A percentile compares a stretch with the other conserved stretches of the same genome.
Conservation (phyloP, 768 basidiomycete genomes). For the Tylopilus plumbeoviolaceoides region DNA sequence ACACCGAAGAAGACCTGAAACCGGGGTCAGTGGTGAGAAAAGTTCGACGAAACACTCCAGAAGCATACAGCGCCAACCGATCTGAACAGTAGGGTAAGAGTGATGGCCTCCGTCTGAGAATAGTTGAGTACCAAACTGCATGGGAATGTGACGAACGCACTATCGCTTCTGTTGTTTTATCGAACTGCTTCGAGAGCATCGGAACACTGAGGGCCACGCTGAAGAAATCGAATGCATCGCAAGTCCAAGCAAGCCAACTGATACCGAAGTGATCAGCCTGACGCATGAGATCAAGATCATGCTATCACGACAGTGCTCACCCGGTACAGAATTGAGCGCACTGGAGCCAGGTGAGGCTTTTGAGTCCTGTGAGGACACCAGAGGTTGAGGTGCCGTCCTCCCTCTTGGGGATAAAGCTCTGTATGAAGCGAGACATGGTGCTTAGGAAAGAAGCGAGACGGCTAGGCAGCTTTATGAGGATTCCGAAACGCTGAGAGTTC, state of each 20-base stretch:
- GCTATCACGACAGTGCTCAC: constrained; percentile 25
- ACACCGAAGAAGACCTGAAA: constrained; percentile 69
- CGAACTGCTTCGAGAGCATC: constrained; percentile 47
- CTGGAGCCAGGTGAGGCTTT: constrained; percentile 48
- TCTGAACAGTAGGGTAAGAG: constrained; percentile 86
- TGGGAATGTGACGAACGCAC: constrained; percentile 27
- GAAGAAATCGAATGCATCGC: constrained; percentile 87
- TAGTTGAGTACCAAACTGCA: neutral
- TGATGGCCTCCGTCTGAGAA: constrained; percentile 71
- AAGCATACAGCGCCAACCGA: constrained; percentile 61
- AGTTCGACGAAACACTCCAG: neutral
- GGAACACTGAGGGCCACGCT: constrained; percentile 60
- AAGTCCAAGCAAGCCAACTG: constrained; percentile 86
- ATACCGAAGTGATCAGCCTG: neutral
- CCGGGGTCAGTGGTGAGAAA: neutral
- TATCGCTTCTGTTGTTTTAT: constrained; percentile 39
- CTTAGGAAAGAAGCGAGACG: neutral
- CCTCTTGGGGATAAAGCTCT: constrained; percentile 45
- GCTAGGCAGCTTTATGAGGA: constrained; percentile 11
- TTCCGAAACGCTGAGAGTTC: constrained; percentile 2
- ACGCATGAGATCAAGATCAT: neutral
- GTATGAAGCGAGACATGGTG: constrained; percentile 34
- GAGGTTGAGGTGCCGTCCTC: constrained; percentile 37
- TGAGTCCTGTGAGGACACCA: constrained; percentile 41
- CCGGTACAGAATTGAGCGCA: constrained; percentile 58